A percentile compares a stretch with the other conserved stretches of the same genome.
These are phyloP conservation scores for Gilbertella persicaria DNA, from an alignment of 371 early-diverging fungal species.

Conservation along the genomic window DNA sequence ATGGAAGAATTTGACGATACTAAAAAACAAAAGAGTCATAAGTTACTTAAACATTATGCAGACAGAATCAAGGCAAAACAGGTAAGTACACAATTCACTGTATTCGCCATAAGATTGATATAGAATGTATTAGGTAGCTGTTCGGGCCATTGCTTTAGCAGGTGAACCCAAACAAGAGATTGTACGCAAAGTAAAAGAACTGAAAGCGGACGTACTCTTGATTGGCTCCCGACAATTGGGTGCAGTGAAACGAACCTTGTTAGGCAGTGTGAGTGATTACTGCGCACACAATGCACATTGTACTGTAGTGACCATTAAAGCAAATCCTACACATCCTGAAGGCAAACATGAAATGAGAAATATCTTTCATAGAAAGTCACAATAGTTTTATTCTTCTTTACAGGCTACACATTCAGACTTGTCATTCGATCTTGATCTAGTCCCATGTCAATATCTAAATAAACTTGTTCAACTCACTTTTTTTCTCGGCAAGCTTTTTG, in stretches of 20 bases:
- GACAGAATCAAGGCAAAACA: constrained; percentile 11
- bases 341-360: constrained; percentile 13
- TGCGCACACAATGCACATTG: constrained; percentile 27
- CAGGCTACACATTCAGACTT: constrained; percentile 25
- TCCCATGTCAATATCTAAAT: not conserved
- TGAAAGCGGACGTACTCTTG: constrained; percentile 44
- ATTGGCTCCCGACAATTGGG: constrained; percentile 48
- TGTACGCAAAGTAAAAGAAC: constrained; percentile 37
- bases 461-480: constrained; percentile 21
- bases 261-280: constrained; percentile 42
- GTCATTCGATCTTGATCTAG: constrained; percentile 17
- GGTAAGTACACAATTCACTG: constrained; percentile 3
- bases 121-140: constrained; percentile 23
- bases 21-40: constrained; percentile 20
- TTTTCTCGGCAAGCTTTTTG: constrained; percentile 52
- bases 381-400: constrained; percentile 13
- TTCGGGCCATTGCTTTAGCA: constrained; percentile 41
- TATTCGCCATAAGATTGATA: not conserved
- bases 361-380: constrained; percentile 11
- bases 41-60: constrained; percentile 21
- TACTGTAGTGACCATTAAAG: constrained; percentile 26
- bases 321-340: constrained; percentile 11
- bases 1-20: constrained; percentile 22
- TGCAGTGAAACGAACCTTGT: constrained; percentile 26
- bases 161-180: constrained; percentile 51